A percentile compares a stretch with the other conserved stretches of the same genome.
These are phyloP conservation scores for Nectriaceae sp. DNA, from an alignment of 2,329 filamentous ascomycete genomes.

Conservation along the genomic window DNA sequence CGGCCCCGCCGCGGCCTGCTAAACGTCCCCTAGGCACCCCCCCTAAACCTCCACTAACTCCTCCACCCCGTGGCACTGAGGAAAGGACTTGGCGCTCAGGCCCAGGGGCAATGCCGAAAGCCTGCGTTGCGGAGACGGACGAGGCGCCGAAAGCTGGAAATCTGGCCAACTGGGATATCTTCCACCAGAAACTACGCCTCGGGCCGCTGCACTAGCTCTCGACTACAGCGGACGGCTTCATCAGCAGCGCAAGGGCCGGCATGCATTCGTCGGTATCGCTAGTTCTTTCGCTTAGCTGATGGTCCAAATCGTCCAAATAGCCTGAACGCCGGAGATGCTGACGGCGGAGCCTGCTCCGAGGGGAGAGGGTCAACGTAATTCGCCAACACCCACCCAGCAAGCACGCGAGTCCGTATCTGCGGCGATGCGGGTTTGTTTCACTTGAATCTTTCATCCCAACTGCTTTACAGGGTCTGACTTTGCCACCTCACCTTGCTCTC, in stretches of 20 bases:
- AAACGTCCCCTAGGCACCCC: neutral
- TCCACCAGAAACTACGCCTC: constrained; percentile 9
- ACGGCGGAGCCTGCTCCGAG: neutral
- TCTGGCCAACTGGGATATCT: constrained; percentile 5
- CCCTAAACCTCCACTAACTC: too few relatives aligned
- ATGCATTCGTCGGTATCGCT: neutral
- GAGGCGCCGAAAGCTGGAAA: neutral
- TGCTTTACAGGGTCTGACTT: neutral
- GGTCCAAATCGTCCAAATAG: neutral
- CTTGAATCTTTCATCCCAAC: neutral
- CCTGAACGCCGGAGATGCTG: neutral
- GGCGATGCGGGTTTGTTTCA: neutral
- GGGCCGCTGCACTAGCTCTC: constrained; percentile 18
- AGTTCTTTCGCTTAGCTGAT: neutral
- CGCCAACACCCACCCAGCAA: too few relatives aligned
- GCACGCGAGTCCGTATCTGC: too few relatives aligned
- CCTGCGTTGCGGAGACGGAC: neutral
- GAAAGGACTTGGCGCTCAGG: neutral
- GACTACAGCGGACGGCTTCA: neutral
- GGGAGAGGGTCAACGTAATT: neutral
- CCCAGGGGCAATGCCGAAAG: neutral
- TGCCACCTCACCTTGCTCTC: neutral
- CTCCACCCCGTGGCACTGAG: neutral
- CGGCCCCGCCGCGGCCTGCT: neutral
- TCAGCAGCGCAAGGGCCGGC: neutral